Evolutionary conservation across 306 rosid species (phyloP), one percentile per base, ranked within the genome.

Genomic region (Crotalaria pallida): DNA sequence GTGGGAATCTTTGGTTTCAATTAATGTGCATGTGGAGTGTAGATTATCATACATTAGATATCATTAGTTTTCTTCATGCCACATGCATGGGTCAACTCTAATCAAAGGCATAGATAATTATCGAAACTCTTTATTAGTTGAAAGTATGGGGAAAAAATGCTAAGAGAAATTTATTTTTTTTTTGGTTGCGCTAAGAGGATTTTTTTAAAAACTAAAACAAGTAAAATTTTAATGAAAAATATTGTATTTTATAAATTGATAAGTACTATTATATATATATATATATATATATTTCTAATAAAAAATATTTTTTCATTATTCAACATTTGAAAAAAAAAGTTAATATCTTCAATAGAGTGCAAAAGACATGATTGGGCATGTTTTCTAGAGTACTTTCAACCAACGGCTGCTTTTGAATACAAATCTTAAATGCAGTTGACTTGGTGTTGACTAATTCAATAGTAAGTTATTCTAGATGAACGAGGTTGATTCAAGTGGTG

Each of bases 81-180:
- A 82, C 83, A 73, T 78, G 80, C 77, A 74, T 69, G 11, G 50
- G 80, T 82, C 86, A 82, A 82, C 83, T 65, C 78, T 57, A 17
- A 74, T 33, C 62, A 73, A 43, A 71, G 24, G 9, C 21, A 12
- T 18, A 24, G 65, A 59, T 34, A 6, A 6, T 61, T 17, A 64
- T 15, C 75, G n/a, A 16, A 34, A 44, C 36, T 15, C 50, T 45
- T 8, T 5, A 4, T 3, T 3, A 4, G 10, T 58, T 58, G 52
- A 23, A 26, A 45, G n/a, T 7, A 5, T 15, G 48, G n/a, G n/a
- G n/a, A n/a, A n/a, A n/a, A n/a, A n/a, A n/a, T n/a, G n/a, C n/a
- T n/a, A n/a, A n/a, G n/a, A n/a, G n/a, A n/a, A n/a, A n/a, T n/a
- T n/a, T n/a, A n/a, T n/a, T n/a, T n/a, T n/a, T n/a, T n/a, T n/a